Base-by-base conservation (phyloP, 2,329 filamentous ascomycete species). In the Didymella segeticola region DNA sequence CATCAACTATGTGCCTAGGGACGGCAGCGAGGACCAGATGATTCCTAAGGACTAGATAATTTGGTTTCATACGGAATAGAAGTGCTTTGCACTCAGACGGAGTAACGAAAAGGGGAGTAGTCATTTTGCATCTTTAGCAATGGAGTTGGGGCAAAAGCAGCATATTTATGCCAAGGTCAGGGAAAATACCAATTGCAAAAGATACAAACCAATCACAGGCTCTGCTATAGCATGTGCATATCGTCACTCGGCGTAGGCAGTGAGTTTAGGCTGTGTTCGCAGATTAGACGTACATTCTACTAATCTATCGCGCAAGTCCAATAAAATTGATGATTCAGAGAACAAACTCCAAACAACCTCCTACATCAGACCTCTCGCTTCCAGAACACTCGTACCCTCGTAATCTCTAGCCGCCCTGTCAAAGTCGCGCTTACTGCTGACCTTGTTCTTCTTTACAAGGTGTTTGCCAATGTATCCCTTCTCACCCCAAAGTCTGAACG, bases 1-100 rank as follows among this genome's bases (percentile, higher is more conserved):
- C 14, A 77, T 87, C 43, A 83, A 82, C 68, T 87, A 87, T 63
- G 80, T 86, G 36, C 84, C 85, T 3, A 61, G 73, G 25, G 73
- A 75, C 37, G 73, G 73, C 17, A 72, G 67, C 43, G 72, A 72
- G 47, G 70, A 68, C 53, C 72, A 75, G 47, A 71, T 72, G 57
- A 57, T 73, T 2, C 69, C 68, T 27, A 70, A 66, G 54, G 70
- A 73, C 31, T 66, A 60, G 52, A 11, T 2, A 7, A 22, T 0
- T 4, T 2, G n/a, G 10, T 9, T 6, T 27, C n/a, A 33, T 8
- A 27, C 29, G 11, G 10, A 11, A 12, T 15, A 15, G 10, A 17
- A 4, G 8, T 2, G 17, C 17, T 6, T 12, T 11, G 33, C 9
- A n/a, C 17, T 17, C 22, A 11, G 19, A 14, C 26, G n/a, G 11